Percentiles rank a stretch among this genome's conserved stretches.
Evolutionary conservation across 2,329 filamentous ascomycete species (phyloP).

Genomic region (Ophiocordyceps sinensis): DNA sequence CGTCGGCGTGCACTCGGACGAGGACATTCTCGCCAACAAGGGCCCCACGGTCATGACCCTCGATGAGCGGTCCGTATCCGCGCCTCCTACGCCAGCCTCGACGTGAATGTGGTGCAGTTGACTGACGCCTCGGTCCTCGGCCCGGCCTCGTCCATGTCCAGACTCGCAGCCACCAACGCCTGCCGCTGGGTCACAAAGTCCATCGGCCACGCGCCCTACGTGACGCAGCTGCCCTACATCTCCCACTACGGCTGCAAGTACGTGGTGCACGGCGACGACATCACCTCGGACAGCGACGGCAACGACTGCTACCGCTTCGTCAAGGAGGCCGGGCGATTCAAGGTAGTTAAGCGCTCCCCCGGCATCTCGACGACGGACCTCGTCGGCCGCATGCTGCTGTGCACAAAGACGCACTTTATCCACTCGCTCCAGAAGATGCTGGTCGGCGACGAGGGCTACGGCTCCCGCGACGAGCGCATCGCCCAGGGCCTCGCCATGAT

Average conservation of each 20-base stretch:
- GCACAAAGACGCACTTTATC: constrained; percentile 90
- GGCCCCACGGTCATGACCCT: constrained; percentile 95
- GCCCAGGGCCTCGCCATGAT: constrained; percentile 53
- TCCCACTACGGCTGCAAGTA: constrained; percentile 90
- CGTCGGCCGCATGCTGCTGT: constrained; percentile 94
- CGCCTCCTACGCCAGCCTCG: not conserved
- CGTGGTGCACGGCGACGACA: constrained; percentile 93
- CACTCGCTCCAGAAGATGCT: constrained; percentile 58
- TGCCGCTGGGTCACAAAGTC: constrained; percentile 88
- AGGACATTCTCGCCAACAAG: constrained; percentile 92
- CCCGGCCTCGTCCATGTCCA: constrained; percentile 16
- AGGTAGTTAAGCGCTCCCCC: constrained; percentile 90
- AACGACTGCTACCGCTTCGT: constrained; percentile 98
- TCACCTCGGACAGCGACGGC: constrained; percentile 84
- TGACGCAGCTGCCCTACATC: constrained; percentile 88
- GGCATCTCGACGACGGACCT: constrained; percentile 95
- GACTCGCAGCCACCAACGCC: constrained; percentile 78
- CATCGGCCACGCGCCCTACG: constrained; percentile 79
- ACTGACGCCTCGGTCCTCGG: not conserved
- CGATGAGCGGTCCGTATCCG: constrained; percentile 52
- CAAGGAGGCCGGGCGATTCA: constrained; percentile 85
- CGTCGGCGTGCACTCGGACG: constrained; percentile 90
- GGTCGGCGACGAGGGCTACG: constrained; percentile 56
- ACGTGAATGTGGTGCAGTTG: not conserved
- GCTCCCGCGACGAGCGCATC: constrained; percentile 51